phyloP scores from a whole-genome alignment of 1,284 basidiomycete species.

The Fomitopsis pinicola region DNA sequence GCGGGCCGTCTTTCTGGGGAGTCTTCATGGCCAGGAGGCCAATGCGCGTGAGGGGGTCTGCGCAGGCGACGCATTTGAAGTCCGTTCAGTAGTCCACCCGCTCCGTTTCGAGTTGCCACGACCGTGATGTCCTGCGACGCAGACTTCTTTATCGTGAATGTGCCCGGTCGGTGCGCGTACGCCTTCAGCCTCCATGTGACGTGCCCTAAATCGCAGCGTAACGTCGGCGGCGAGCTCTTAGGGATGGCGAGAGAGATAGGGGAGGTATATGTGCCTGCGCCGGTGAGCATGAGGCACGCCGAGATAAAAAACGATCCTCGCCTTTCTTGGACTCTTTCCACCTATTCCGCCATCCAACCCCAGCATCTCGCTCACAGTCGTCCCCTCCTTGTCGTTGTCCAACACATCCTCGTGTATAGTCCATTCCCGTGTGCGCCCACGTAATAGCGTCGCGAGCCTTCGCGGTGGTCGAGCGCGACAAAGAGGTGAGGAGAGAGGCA shows the following conservation, averaged over 20 bases:
- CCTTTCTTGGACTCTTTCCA: slow-evolving; percentile 94
- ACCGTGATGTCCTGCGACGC: slow-evolving; percentile 75
- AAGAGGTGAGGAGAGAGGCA: too few relatives aligned
- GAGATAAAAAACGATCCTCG: slow-evolving; percentile 26
- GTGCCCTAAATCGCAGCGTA: slow-evolving; percentile 77
- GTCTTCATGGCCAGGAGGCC: slow-evolving; percentile 69
- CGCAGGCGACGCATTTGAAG: slow-evolving; percentile 67
- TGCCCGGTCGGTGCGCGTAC: slow-evolving; percentile 78
- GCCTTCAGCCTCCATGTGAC: slow-evolving; percentile 83
- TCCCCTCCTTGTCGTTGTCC: slow-evolving; percentile 9
- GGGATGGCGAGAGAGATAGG: slow-evolving; percentile 93
- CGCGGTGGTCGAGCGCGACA: too few relatives aligned
- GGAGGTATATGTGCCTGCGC: slow-evolving; percentile 84
- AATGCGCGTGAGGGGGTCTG: slow-evolving; percentile 68
- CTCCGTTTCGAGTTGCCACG: slow-evolving; percentile 58
- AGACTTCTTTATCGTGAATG: slow-evolving; percentile 73
- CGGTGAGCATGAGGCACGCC: background rate
- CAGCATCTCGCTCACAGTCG: slow-evolving; percentile 24
- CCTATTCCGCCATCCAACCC: slow-evolving; percentile 45
- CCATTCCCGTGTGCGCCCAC: slow-evolving; percentile 19
- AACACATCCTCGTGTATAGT: slow-evolving; percentile 18
- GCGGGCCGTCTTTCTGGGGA: slow-evolving; percentile 39
- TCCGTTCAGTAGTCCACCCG: slow-evolving; percentile 77
- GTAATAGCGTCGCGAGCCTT: slow-evolving; percentile 24
- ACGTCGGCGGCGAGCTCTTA: slow-evolving; percentile 73